Percentiles rank a stretch among this genome's conserved stretches.
Conservation (phyloP, 495 filamentous ascomycete species). For the Aspergillus wentii region DNA sequence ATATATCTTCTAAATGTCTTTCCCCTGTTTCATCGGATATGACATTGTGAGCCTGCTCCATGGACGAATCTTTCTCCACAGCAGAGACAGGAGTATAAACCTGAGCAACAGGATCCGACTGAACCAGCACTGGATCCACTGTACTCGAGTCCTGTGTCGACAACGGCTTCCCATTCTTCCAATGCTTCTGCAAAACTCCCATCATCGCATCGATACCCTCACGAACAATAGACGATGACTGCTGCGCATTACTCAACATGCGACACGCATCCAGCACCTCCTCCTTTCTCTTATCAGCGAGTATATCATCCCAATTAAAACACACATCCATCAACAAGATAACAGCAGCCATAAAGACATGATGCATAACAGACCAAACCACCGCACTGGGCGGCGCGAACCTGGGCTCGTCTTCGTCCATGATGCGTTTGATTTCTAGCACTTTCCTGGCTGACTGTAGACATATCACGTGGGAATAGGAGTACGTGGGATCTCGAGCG, state of each 20-base stretch:
- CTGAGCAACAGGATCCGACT: too few species aligned
- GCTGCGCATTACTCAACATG: slow-evolving; percentile 36
- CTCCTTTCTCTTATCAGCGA: slow-evolving; percentile 31
- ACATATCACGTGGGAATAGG: slow-evolving; percentile 39
- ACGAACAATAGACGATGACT: slow-evolving; percentile 21
- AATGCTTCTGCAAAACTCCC: slow-evolving; percentile 27
- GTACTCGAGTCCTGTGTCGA: too few species aligned
- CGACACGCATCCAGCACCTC: slow-evolving; percentile 41
- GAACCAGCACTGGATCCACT: too few species aligned
- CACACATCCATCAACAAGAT: slow-evolving; percentile 42
- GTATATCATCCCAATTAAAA: slow-evolving; percentile 39
- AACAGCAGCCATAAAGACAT: slow-evolving; percentile 44
- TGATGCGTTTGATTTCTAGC: slow-evolving; percentile 33
- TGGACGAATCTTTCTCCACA: too few species aligned
- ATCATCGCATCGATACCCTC: slow-evolving; percentile 35
- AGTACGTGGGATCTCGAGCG: slow-evolving; percentile 34
- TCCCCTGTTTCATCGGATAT: not conserved
- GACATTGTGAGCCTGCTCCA: too few species aligned
- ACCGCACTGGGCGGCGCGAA: slow-evolving; percentile 22
- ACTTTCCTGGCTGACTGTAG: slow-evolving; percentile 42
- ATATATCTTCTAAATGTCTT: slow-evolving; percentile 26
- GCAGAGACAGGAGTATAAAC: too few species aligned
- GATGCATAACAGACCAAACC: slow-evolving; percentile 36
- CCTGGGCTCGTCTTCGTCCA: slow-evolving; percentile 29
- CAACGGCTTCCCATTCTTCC: slow-evolving; percentile 17